Evolutionary conservation across 1,284 basidiomycete genomes (phyloP).

Genomic region (Cerioporus squamosus): DNA sequence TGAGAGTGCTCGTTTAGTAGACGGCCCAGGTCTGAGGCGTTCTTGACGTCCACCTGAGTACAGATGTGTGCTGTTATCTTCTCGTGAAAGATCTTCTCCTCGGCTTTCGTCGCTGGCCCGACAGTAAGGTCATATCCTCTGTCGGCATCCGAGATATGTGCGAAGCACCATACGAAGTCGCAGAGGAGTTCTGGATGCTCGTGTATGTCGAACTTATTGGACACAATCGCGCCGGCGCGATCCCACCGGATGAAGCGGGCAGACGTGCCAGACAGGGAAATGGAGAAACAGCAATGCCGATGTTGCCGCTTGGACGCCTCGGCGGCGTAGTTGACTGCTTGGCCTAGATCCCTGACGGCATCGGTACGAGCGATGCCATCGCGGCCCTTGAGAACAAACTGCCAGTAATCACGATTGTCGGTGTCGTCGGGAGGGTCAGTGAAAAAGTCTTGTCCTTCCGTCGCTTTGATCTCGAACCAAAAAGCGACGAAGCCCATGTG

Average conservation of each 20-base stretch:
- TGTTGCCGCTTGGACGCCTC: conserved; percentile 8
- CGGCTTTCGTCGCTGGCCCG: neutral
- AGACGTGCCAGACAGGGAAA: conserved; percentile 2
- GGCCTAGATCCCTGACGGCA: neutral
- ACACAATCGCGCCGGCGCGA: conserved; percentile 11
- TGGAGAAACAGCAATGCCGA: conserved; percentile 5
- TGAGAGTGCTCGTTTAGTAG: neutral
- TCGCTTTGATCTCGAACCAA: conserved; percentile 2
- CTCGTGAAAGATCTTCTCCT: neutral
- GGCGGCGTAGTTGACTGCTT: conserved; percentile 3
- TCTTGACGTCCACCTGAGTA: neutral
- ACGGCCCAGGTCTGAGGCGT: neutral
- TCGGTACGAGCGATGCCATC: neutral
- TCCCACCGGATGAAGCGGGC: conserved; percentile 18
- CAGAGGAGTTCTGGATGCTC: conserved; percentile 1
- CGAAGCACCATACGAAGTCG: conserved; percentile 16
- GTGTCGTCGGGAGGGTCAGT: neutral
- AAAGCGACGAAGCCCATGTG: conserved; percentile 8
- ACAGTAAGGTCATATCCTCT: conserved; percentile 13
- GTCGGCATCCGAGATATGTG: neutral
- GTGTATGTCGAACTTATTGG: conserved; percentile 5
- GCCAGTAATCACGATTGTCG: neutral
- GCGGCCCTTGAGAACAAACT: no score
- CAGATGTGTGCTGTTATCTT: neutral
- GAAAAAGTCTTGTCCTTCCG: neutral